Conservation (phyloP, 306 rosid species). For the Begonia masoniana region DNA sequence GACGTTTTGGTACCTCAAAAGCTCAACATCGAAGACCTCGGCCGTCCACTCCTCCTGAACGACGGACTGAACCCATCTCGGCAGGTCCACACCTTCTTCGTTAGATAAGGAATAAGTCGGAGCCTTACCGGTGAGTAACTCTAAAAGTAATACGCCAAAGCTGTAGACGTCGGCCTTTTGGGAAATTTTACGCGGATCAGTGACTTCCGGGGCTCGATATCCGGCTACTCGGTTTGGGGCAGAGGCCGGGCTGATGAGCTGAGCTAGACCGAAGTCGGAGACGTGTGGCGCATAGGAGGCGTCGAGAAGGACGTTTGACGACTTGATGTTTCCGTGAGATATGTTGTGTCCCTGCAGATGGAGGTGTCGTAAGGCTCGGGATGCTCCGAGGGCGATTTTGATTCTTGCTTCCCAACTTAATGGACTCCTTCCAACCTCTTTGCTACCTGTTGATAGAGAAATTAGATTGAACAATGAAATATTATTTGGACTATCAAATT, state of each 20-base stretch:
- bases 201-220: constrained; percentile 86
- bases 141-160: constrained; percentile 83
- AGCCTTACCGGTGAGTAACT: constrained; percentile 84
- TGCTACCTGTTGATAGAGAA: constrained; percentile 34
- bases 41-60: constrained; percentile 63
- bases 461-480: background rate
- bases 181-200: constrained; percentile 50
- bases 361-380: constrained; percentile 54
- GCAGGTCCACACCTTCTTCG: constrained; percentile 91
- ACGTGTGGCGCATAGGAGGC: constrained; percentile 47
- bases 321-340: constrained; percentile 85
- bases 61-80: constrained; percentile 82
- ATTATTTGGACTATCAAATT: background rate
- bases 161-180: constrained; percentile 80
- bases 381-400: constrained; percentile 63
- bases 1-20: constrained; percentile 61
- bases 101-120: constrained; percentile 53
- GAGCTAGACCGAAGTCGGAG: constrained; percentile 80
- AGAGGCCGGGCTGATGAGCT: constrained; percentile 52
- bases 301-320: constrained; percentile 85
- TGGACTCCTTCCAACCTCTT: constrained; percentile 64
- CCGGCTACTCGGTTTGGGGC: constrained; percentile 61
- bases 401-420: constrained; percentile 90
- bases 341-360: constrained; percentile 51
- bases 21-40: constrained; percentile 81